Base-by-base conservation (phyloP, 306 rosid species). In the Sicyos edulis region DNA sequence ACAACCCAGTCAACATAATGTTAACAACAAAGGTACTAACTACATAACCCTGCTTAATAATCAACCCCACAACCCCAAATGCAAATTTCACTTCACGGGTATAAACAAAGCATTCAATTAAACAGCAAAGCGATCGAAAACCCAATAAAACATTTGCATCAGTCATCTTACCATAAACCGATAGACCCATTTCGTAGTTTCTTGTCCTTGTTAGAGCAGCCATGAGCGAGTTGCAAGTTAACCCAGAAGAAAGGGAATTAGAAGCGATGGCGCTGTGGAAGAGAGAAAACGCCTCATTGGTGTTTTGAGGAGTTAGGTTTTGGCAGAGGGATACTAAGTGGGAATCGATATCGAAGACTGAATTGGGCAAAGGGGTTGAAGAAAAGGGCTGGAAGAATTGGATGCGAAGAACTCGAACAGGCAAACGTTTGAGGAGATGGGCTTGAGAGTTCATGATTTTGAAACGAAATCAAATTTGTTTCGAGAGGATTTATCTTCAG, bases 1-100 rank as follows among this genome's bases (percentile, higher is more conserved):
- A 85, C 57, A 87, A 88, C 14, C 90, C 88, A 82, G 85, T 90
- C 40, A 93, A 62, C 76, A 87, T 74, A 63, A 87, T 78, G 64
- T 86, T 93, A 66, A 73, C 0, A 45, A 80, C 83, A 77, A 59
- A 81, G 4, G 78, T 76, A 57, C 84, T 74, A 59, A 87, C 78
- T 20, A 29, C 45, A 76, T 54, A 93, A 40, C 95, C 96, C 44
- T 82, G 81, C 82, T 90, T 88, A 1, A 87, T 52, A 26, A 93
- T 80, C 80, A 87, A 26, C 4, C 91, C 88, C 67, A 87, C 37
- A 1, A 84, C 97, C 40, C 88, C 90, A 66, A 78, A 52, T 0
- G 89, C 87, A 5, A 79, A 82, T 21, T 80, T 64, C 7, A 82
- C 84, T 64, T 78, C 70, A 10, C 58, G 84, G 74, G 73, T 40